Evolutionary conservation across 306 rosid species (phyloP).

Genomic region (Senna tora): DNA sequence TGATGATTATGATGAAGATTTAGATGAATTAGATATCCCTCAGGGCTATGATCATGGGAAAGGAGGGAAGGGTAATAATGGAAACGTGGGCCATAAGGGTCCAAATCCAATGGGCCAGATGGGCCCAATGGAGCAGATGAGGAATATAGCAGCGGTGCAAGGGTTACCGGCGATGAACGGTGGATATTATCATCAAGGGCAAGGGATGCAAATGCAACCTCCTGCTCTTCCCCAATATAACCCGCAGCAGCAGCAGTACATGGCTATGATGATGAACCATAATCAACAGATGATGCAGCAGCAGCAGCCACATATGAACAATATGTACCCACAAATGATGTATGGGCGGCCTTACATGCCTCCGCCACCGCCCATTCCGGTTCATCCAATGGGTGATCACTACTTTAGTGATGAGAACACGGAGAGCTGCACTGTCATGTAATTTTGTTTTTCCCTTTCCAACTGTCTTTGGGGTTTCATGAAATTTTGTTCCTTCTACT

Average conservation of each 20-base stretch:
- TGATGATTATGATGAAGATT: constrained; percentile 47
- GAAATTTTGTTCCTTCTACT: constrained; percentile 38
- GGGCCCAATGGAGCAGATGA: constrained; percentile 36
- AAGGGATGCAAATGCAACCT: constrained; percentile 64
- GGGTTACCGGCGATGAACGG: constrained; percentile 79
- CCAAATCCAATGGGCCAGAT: constrained; percentile 34
- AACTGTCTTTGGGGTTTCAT: constrained; percentile 35
- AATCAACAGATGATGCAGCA: constrained; percentile 44
- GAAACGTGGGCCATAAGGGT: constrained; percentile 42
- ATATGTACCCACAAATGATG: constrained; percentile 83
- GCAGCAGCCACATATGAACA: constrained; percentile 50
- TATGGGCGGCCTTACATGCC: constrained; percentile 62
- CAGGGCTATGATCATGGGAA: constrained; percentile 34
- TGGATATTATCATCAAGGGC: constrained; percentile 75
- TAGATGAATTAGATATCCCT: constrained; percentile 54
- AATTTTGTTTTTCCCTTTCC: constrained; percentile 34
- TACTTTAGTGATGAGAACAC: constrained; percentile 86
- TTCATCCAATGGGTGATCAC: constrained; percentile 58
- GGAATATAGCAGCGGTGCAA: constrained; percentile 70
- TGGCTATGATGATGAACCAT: constrained; percentile 93
- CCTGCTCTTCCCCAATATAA: constrained; percentile 44
- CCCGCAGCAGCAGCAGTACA: constrained; percentile 63
- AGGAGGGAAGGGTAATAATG: constrained; percentile 38
- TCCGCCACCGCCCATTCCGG: constrained; percentile 58
- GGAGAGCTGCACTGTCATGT: constrained; percentile 82